Evolutionary conservation across 768 basidiomycete species (phyloP).

Genomic region (Tulasnella sp.): DNA sequence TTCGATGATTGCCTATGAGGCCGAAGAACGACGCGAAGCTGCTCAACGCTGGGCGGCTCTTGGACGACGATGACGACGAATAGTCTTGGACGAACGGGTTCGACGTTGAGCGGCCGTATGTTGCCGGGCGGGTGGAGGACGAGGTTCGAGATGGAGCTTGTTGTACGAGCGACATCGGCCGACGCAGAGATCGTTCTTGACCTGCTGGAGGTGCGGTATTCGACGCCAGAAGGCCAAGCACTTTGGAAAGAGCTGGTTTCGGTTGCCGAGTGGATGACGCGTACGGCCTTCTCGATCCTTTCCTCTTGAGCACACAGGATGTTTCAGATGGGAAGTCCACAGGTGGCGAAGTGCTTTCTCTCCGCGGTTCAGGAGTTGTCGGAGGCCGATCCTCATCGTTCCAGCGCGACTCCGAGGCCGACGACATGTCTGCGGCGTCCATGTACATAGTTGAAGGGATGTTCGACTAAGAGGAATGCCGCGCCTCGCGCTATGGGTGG

Average conservation of each 20-base stretch:
- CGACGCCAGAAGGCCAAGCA: no score
- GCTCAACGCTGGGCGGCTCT: neutral
- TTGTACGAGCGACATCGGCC: conserved; percentile 13
- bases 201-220: no score
- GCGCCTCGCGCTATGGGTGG: no score
- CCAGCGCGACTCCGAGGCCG: no score
- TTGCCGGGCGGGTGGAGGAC: neutral
- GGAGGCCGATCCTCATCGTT: no score
- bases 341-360: neutral
- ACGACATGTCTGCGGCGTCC: neutral
- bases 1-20: conserved; percentile 3
- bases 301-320: neutral
- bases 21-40: conserved; percentile 2
- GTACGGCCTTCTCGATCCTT: neutral
- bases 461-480: conserved; percentile 8
- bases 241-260: no score
- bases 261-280: neutral
- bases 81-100: conserved; percentile 23
- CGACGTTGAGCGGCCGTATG: conserved; percentile 31
- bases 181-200: conserved; percentile 7
- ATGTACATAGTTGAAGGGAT: conserved; percentile 44
- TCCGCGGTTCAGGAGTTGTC: neutral
- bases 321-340: no score
- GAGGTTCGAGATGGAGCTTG: neutral
- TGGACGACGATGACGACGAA: neutral